Evolutionary conservation across 2,329 filamentous ascomycete genomes (phyloP), one percentile per base, ranked within the genome.

Genomic region (Ambrosiella xylebori): DNA sequence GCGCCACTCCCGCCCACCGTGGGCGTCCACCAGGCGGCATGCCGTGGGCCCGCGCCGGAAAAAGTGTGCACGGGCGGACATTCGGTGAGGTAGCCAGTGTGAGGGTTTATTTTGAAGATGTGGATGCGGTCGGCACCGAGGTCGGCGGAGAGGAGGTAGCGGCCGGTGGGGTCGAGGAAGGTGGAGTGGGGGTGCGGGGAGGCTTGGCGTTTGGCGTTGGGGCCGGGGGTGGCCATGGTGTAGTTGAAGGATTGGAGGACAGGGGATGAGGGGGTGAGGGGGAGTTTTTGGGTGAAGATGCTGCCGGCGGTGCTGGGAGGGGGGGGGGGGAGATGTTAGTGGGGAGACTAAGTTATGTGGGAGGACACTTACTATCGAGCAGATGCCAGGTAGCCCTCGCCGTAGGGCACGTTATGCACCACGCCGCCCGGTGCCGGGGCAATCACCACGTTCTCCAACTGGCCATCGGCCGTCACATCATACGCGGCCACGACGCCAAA

Each of bases 81-180:
- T 11, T 72, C 68, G 0, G 71, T 73, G 15, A 80, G 70, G 45
- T 65, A 64, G 7, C 77, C 76, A 0, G 69, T 72, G 2, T 57
- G 60, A 19, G 70, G 62, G 62, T 76, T 68, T 63, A 80, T 74
- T 64, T 68, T 68, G 68, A 76, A 77, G 63, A 80, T 72, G 59
- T 76, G 76, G 57, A 79, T 69, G 19, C 76, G 64, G 63, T 81
- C 77, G 4, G 76, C 74, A 39, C 77, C 77, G 1, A 80, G 71
- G 61, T 81, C 78, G 1, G 76, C 72, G 7, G 72, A 70, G 1
- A 80, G 65, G 19, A 80, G 63, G 64, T 72, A 79, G 41, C 69
- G 65, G 11, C 74, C 74, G 0, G 74, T 74, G 0, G 73, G 75
- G 61, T 76, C 77, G 9, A 70, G 66, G 63, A 76, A 71, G 4